phyloP scores from a whole-genome alignment of 2,329 filamentous ascomycete genomes.

The Epichloe coenophiala region DNA sequence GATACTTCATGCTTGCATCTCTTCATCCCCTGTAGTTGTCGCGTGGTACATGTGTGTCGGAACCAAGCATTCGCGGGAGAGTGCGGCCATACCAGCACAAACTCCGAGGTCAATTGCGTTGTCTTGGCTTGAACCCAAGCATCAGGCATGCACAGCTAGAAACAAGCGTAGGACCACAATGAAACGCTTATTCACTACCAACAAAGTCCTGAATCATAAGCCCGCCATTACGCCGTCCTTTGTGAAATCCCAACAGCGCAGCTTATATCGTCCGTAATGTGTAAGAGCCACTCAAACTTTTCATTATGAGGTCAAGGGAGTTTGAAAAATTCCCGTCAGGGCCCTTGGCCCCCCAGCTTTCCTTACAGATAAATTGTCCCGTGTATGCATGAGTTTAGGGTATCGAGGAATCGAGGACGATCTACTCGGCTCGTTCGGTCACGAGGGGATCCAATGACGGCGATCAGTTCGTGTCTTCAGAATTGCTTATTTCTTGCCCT shows the following conservation, averaged over 20 bases:
- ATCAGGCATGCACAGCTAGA: not conserved
- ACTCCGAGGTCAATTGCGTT: too few species aligned
- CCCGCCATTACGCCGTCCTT: not conserved
- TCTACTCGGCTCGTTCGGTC: not conserved
- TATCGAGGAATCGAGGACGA: not conserved
- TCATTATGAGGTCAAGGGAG: not conserved
- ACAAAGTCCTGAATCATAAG: not conserved
- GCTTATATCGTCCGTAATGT: not conserved
- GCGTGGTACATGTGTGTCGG: not conserved
- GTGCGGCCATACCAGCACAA: too few species aligned
- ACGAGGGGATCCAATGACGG: not conserved
- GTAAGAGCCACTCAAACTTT: not conserved
- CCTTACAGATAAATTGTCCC: not conserved
- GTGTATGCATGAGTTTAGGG: not conserved
- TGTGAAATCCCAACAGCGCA: not conserved
- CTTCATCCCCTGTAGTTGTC: not conserved
- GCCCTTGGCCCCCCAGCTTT: not conserved
- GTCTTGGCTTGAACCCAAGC: not conserved
- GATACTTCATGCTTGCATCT: not conserved
- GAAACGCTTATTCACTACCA: not conserved
- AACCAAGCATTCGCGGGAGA: not conserved
- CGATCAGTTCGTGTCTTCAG: not conserved
- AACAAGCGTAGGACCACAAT: not conserved
- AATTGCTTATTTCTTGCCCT: conserved; percentile 33
- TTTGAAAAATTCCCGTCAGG: not conserved